These are phyloP conservation scores for Davidsoniella eucalypti DNA, from an alignment of 2,329 filamentous ascomycete species.

Conservation along the genomic window DNA sequence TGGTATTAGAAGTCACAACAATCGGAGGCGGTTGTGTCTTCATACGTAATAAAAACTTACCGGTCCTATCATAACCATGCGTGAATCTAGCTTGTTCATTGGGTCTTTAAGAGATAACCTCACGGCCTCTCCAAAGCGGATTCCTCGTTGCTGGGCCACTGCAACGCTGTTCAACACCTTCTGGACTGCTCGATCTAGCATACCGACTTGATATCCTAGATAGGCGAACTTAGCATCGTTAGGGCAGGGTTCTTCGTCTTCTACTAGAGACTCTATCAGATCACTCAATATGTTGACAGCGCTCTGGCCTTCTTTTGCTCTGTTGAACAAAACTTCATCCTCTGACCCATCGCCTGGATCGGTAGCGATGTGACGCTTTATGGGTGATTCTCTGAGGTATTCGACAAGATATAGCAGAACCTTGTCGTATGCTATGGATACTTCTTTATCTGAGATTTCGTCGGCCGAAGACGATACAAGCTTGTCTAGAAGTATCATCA, in stretches of 20 bases:
- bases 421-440: slow-evolving; percentile 53
- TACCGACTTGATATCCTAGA: slow-evolving; percentile 45
- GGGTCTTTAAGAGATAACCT: slow-evolving; percentile 28
- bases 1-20: background rate
- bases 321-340: slow-evolving; percentile 24
- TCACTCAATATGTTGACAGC: slow-evolving; percentile 1
- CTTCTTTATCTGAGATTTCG: slow-evolving; percentile 63
- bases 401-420: slow-evolving; percentile 64
- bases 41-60: background rate
- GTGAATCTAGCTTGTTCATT: slow-evolving; percentile 38
- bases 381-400: slow-evolving; percentile 48
- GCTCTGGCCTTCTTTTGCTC: slow-evolving; percentile 16
- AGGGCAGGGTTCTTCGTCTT: slow-evolving; percentile 28
- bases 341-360: slow-evolving; percentile 9
- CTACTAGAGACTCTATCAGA: slow-evolving; percentile 22
- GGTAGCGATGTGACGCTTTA: slow-evolving; percentile 43
- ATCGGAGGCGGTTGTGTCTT: slow-evolving; percentile 17
- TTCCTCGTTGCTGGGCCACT: slow-evolving; percentile 49
- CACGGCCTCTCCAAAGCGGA: slow-evolving; percentile 44
- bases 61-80: slow-evolving; percentile 28
- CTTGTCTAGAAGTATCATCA: slow-evolving; percentile 67
- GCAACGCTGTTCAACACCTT: slow-evolving; percentile 51
- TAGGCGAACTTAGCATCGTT: slow-evolving; percentile 33
- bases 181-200: slow-evolving; percentile 41
- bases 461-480: slow-evolving; percentile 49